Evolutionary conservation across 768 basidiomycete genomes (phyloP).

Genomic region (Sarcodon aspratus): DNA sequence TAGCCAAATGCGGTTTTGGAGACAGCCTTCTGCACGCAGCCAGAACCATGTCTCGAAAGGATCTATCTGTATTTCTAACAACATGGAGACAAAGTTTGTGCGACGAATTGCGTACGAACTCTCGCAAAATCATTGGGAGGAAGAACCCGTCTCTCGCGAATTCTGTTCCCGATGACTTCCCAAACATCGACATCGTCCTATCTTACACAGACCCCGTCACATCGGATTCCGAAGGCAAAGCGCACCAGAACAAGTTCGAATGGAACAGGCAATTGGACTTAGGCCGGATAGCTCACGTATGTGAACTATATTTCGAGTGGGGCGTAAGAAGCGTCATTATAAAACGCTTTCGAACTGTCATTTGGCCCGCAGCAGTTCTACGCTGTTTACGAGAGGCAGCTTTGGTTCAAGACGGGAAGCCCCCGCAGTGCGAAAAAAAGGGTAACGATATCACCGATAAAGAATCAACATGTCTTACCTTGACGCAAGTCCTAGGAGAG

Average conservation of each 20-base stretch:
- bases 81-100: constrained; percentile 54
- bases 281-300: constrained; percentile 59
- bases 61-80: constrained; percentile 41
- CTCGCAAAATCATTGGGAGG: constrained; percentile 46
- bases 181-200: constrained; percentile 59
- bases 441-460: constrained; percentile 33
- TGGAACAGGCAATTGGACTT: constrained; percentile 57
- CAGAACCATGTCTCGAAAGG: constrained; percentile 27
- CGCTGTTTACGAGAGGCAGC: constrained; percentile 59
- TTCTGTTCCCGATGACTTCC: constrained; percentile 55
- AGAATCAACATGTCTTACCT: constrained; percentile 13
- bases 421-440: constrained; percentile 33
- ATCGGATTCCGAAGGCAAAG: constrained; percentile 44
- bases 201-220: constrained; percentile 75
- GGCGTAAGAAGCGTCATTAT: constrained; percentile 74
- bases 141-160: constrained; percentile 59
- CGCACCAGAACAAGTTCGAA: constrained; percentile 22
- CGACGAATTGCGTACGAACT: constrained; percentile 59
- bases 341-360: constrained; percentile 72
- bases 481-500: not conserved
- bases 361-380: constrained; percentile 69
- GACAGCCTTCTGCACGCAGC: constrained; percentile 56
- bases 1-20: constrained; percentile 77
- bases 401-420: constrained; percentile 31
- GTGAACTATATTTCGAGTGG: constrained; percentile 91